Evolutionary conservation across 306 rosid species (phyloP).

Genomic region (Fagus sylvatica): DNA sequence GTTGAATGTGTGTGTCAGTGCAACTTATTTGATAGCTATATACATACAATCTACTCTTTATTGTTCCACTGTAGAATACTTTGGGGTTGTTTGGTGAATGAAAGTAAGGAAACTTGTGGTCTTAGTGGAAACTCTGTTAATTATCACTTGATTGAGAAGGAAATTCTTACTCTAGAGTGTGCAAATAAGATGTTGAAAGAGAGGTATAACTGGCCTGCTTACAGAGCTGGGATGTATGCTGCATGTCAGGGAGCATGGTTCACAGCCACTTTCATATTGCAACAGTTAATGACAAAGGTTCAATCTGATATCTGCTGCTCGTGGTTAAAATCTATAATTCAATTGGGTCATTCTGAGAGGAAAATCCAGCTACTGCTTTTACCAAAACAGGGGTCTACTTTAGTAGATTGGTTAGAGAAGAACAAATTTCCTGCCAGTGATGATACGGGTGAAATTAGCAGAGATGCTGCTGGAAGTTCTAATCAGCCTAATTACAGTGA

Average conservation of each 20-base stretch:
- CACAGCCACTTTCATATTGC: slow-evolving; percentile 40
- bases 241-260: slow-evolving; percentile 59
- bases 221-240: slow-evolving; percentile 45
- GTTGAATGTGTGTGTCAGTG: slow-evolving; percentile 46
- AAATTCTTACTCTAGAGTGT: slow-evolving; percentile 29
- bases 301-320: slow-evolving; percentile 33
- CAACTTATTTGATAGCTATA: slow-evolving; percentile 43
- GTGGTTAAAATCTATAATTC: slow-evolving; percentile 56
- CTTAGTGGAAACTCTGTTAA: slow-evolving; percentile 8
- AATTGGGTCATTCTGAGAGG: slow-evolving; percentile 51
- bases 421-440: slow-evolving; percentile 18
- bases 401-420: slow-evolving; percentile 33
- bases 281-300: slow-evolving; percentile 36
- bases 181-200: slow-evolving; percentile 40
- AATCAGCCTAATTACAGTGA: slow-evolving; percentile 20
- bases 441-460: slow-evolving; percentile 27
- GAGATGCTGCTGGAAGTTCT: slow-evolving; percentile 15
- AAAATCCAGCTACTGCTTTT: slow-evolving; percentile 32
- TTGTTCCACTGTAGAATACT: slow-evolving; percentile 41
- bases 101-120: slow-evolving; percentile 18
- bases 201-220: slow-evolving; percentile 48
- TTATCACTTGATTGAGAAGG: slow-evolving; percentile 31
- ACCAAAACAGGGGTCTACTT: slow-evolving; percentile 34
- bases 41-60: slow-evolving; percentile 39
- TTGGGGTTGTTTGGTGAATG: slow-evolving; percentile 41